Percentiles rank a stretch among this genome's conserved stretches.
These are phyloP conservation scores for Gelatoporia subvermispora DNA, from an alignment of 768 basidiomycete species.

Conservation along the genomic window DNA sequence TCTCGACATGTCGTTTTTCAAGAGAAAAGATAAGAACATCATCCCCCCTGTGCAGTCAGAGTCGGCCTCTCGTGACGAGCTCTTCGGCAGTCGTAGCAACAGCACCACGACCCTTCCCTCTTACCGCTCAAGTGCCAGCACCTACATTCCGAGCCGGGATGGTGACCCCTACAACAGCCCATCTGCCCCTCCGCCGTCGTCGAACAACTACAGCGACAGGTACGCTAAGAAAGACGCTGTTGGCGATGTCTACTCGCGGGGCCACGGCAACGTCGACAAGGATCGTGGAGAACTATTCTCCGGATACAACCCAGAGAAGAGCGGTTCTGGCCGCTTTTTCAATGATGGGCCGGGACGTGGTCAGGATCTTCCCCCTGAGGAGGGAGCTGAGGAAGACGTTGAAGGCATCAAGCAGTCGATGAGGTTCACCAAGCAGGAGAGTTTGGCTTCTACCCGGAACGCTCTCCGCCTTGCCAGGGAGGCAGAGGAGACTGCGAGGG, in stretches of 20 bases:
- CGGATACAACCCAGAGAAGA: conserved; percentile 61
- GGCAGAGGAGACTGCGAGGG: conserved; percentile 91
- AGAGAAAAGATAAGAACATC: conserved; percentile 54
- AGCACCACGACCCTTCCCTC: conserved; percentile 34
- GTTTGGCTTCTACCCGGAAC: conserved; percentile 83
- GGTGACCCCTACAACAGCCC: conserved; percentile 48
- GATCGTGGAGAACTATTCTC: conserved; percentile 74
- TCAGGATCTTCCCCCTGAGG: conserved; percentile 47
- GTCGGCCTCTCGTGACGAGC: conserved; percentile 21
- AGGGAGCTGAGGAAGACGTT: conserved; percentile 81
- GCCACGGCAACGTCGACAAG: conserved; percentile 50
- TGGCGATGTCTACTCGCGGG: conserved; percentile 65
- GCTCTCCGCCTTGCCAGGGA: conserved; percentile 91
- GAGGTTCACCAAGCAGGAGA: conserved; percentile 86
- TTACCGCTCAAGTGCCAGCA: conserved; percentile 48
- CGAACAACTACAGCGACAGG: conserved; percentile 28
- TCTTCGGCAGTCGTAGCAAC: conserved; percentile 28
- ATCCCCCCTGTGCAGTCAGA: conserved; percentile 63
- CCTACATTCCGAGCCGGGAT: conserved; percentile 68
- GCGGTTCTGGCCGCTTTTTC: conserved; percentile 61
- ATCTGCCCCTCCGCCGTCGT: conserved; percentile 11
- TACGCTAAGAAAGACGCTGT: conserved; percentile 50
- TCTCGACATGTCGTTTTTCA: conserved; percentile 58
- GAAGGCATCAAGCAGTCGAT: conserved; percentile 96
- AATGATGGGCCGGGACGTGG: conserved; percentile 45